These are phyloP conservation scores for Backusella circina DNA, from an alignment of 192 early-diverging fungal genomes.

Conservation along the genomic window DNA sequence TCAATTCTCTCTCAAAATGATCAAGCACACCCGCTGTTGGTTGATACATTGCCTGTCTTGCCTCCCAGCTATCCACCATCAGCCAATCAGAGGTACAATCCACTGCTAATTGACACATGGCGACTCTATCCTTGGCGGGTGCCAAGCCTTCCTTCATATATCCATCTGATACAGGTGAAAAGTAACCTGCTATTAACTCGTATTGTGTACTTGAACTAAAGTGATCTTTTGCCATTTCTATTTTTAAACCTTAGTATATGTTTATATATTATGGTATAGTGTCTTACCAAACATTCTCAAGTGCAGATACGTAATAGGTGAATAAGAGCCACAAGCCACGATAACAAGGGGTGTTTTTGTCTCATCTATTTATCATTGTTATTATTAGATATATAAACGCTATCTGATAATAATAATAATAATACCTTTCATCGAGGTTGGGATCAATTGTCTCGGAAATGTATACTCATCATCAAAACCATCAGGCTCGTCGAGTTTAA, in stretches of 20 bases:
- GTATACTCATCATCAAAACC: conserved; percentile 19
- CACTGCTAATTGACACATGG: conserved; percentile 90
- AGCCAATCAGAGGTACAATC: conserved; percentile 85
- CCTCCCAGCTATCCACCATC: conserved; percentile 97
- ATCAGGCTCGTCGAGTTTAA: neutral
- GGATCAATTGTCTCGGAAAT: conserved; percentile 24
- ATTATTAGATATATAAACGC: neutral
- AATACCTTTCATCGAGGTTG: conserved; percentile 23
- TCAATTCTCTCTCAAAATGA: conserved; percentile 92
- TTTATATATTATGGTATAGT: neutral
- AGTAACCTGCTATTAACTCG: conserved; percentile 94
- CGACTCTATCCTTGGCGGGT: conserved; percentile 78
- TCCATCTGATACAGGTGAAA: conserved; percentile 92
- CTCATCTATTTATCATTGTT: conserved; percentile 45
- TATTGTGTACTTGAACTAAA: conserved; percentile 67
- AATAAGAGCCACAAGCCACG: conserved; percentile 96
- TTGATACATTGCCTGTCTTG: conserved; percentile 71
- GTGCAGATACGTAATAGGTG: conserved; percentile 96
- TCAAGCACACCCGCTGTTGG: conserved; percentile 88
- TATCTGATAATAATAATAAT: neutral
- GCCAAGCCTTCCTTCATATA: conserved; percentile 94
- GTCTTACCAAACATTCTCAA: conserved; percentile 96
- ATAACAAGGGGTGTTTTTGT: conserved; percentile 80
- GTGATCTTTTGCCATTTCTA: conserved; percentile 95
- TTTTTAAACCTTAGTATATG: neutral